Base-by-base conservation (phyloP, 768 basidiomycete species). In the Trametes cinnabarina region DNA sequence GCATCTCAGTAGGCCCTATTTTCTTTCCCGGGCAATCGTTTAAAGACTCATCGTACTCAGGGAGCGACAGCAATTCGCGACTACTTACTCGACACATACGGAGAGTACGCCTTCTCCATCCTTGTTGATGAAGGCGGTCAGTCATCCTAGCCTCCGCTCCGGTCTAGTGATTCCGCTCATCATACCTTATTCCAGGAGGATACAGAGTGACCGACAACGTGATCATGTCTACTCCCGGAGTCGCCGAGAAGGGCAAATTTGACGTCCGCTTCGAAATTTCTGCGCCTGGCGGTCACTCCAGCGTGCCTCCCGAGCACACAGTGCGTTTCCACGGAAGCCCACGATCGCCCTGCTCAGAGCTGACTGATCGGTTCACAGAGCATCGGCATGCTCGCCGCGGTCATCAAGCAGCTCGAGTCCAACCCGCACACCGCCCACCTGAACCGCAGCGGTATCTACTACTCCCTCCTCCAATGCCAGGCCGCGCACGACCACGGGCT, bases 111-210 rank as follows among this genome's bases (percentile, higher is more conserved):
- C 4, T 84, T 92, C 67, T 84, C 89, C 0, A 78, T 96, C 68
- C 70, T 97, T 43, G 78, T 98, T 32, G 95, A 98, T 66, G 95
- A 98, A 76, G 94, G 94, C 32, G 83, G 91, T 85, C 69, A 65
- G 75, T 69, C 25, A 12, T 11, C 37, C 20, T 1, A 10, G 42
- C 30, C 28, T 19, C 5, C 30, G 8, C 19, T 58, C 44, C 14
- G 35, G 3, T n/a, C 42, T 12, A 42, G n/a, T 23, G 47, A 17
- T 25, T 15, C 15, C 12, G 58, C 51, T 56, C 26, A 43, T 3
- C 39, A 14, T n/a, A 14, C 51, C 68, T 40, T 39, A 39, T 15
- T 15, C 10, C 60, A 77, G 86, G 79, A 51, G 81, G 82, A 23
- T 85, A 80, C 47, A 64, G 65, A 1, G 77, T 84, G 37, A 64